Evolutionary conservation across 139 green algal species (phyloP).

Genomic region (Coelastrella sp.): DNA sequence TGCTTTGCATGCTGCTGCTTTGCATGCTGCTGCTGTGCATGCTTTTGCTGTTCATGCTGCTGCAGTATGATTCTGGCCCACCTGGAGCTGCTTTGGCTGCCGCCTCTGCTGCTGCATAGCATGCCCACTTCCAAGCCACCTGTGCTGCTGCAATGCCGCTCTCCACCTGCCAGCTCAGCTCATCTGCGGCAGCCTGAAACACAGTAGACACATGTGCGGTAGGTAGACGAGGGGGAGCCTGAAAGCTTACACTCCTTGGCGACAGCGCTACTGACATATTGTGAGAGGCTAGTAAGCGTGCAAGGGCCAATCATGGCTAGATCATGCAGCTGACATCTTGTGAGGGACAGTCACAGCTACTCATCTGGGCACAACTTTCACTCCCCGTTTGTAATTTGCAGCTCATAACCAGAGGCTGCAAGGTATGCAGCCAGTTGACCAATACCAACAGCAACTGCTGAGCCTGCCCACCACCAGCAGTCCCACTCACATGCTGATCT

Average conservation of each 20-base stretch:
- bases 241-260: too few relatives aligned
- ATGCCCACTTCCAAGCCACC: conserved; percentile 79
- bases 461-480: too few relatives aligned
- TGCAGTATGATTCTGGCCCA: neutral
- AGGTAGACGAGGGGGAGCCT: neutral
- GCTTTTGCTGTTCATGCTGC: neutral
- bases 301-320: too few relatives aligned
- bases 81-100: conserved; percentile 26
- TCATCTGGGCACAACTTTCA: too few relatives aligned
- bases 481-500: conserved; percentile 44
- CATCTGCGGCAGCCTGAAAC: conserved; percentile 48
- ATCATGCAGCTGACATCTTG: too few relatives aligned
- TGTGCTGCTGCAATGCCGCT: conserved; percentile 1
- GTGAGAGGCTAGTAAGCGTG: neutral
- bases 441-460: too few relatives aligned
- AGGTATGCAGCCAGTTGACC: too few relatives aligned
- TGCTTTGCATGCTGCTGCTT: neutral
- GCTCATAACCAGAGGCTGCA: too few relatives aligned
- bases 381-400: too few relatives aligned
- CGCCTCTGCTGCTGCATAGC: conserved; percentile 58
- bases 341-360: too few relatives aligned
- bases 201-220: neutral
- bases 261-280: neutral
- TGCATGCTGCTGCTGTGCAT: neutral
- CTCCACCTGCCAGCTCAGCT: conserved; percentile 68